Evolutionary conservation across 805 yeast genomes (phyloP).

Genomic region (Cyberlindnera americana): DNA sequence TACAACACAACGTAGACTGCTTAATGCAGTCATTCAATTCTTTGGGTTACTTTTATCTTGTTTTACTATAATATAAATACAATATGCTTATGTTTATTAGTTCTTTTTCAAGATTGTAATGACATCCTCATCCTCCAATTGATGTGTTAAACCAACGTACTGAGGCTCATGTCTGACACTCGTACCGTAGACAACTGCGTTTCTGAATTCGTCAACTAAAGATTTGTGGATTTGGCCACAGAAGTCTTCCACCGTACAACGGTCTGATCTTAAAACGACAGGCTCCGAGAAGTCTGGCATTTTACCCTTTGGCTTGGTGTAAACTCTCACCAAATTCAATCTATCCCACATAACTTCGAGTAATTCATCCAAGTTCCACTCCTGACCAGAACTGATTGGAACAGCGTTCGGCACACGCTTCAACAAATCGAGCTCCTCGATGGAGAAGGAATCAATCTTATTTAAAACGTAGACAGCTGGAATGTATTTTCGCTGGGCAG

Average conservation of each 20-base stretch:
- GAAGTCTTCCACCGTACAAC: slow-evolving; percentile 88
- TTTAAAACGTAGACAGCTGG: slow-evolving; percentile 94
- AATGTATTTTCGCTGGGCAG: slow-evolving; percentile 84
- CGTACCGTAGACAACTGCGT: slow-evolving; percentile 88
- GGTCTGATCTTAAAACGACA: slow-evolving; percentile 79
- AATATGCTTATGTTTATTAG: too few relatives aligned
- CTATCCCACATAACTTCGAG: slow-evolving; percentile 95
- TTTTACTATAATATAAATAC: too few relatives aligned
- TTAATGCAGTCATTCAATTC: background rate
- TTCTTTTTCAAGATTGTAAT: slow-evolving; percentile 85
- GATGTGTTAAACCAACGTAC: slow-evolving; percentile 84
- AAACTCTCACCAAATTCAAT: slow-evolving; percentile 87
- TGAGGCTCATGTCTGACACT: slow-evolving; percentile 98
- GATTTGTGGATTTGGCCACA: slow-evolving; percentile 96
- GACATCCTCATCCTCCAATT: slow-evolving; percentile 92
- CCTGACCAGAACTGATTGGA: slow-evolving; percentile 92
- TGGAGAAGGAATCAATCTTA: slow-evolving; percentile 91
- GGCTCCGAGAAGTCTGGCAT: slow-evolving; percentile 95
- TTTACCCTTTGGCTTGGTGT: slow-evolving; percentile 94
- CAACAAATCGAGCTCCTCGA: slow-evolving; percentile 87
- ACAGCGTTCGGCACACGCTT: slow-evolving; percentile 95
- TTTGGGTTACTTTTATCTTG: background rate
- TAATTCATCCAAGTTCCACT: slow-evolving; percentile 96
- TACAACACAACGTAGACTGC: slow-evolving; percentile 3
- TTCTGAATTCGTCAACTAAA: slow-evolving; percentile 87